These are phyloP conservation scores for Coleophoma crateriformis DNA, from an alignment of 2,329 filamentous ascomycete species.

Conservation along the genomic window DNA sequence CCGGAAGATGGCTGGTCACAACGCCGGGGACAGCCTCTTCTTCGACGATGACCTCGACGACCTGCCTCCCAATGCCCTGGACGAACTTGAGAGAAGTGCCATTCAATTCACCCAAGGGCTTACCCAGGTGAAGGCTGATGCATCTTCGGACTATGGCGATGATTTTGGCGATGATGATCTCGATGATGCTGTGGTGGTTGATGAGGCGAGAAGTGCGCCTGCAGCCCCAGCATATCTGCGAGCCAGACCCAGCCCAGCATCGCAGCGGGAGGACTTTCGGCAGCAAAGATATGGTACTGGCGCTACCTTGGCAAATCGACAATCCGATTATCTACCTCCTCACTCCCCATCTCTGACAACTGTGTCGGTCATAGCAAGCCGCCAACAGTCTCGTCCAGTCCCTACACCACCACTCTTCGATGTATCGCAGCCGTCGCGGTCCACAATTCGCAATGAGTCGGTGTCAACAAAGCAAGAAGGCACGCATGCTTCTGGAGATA, in stretches of 20 bases:
- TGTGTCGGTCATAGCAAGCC: no score
- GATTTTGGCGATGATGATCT: constrained; percentile 33
- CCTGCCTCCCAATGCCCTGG: constrained; percentile 49
- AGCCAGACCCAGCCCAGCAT: constrained; percentile 8
- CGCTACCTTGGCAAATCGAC: constrained; percentile 6
- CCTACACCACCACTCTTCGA: constrained; percentile 8
- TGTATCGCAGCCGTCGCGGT: constrained; percentile 3
- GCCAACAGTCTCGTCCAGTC: neutral
- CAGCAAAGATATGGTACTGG: constrained; percentile 14
- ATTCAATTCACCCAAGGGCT: constrained; percentile 46
- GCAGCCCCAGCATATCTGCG: constrained; percentile 9
- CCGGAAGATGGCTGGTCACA: constrained; percentile 30
- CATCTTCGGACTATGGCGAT: constrained; percentile 31
- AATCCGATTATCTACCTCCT: constrained; percentile 4
- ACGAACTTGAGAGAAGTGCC: constrained; percentile 59
- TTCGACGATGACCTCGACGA: constrained; percentile 60
- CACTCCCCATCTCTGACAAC: neutral
- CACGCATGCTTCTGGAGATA: constrained; percentile 3
- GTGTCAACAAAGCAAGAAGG: constrained; percentile 9
- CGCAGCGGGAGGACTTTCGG: constrained; percentile 16
- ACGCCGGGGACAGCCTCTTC: constrained; percentile 48
- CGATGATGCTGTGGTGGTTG: constrained; percentile 49
- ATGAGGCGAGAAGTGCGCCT: constrained; percentile 21
- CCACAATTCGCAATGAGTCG: constrained; percentile 10
- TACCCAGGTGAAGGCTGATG: constrained; percentile 10